Evolutionary conservation across 331 rosid genomes (phyloP).

Genomic region (Saraca asoca): DNA sequence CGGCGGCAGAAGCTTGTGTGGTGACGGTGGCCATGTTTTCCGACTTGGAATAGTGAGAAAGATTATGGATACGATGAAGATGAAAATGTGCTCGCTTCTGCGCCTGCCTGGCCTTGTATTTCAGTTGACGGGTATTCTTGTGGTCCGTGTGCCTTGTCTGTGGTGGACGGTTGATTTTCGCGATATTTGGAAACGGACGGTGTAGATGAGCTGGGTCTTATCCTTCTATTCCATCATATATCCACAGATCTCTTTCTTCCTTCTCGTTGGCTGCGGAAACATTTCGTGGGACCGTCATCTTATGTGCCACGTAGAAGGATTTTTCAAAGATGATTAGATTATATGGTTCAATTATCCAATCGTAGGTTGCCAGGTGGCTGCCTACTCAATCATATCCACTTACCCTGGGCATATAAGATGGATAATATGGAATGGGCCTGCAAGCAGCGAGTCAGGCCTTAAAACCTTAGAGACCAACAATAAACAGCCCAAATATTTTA

Average conservation of each 20-base stretch:
- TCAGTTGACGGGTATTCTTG: slow-evolving; percentile 42
- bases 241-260: slow-evolving; percentile 53
- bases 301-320: no score
- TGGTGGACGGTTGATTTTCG: slow-evolving; percentile 43
- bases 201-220: slow-evolving; percentile 47
- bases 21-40: slow-evolving; percentile 75
- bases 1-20: slow-evolving; percentile 76
- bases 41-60: slow-evolving; percentile 6
- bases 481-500: no score
- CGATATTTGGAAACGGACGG: slow-evolving; percentile 56
- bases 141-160: slow-evolving; percentile 47
- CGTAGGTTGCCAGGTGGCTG: slow-evolving; percentile 33
- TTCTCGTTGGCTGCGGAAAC: slow-evolving; percentile 51
- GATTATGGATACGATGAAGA: slow-evolving; percentile 4
- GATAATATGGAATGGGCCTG: no score
- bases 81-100: slow-evolving; percentile 14
- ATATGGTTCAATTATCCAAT: slow-evolving; percentile 29
- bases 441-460: no score
- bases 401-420: no score
- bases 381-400: not conserved
- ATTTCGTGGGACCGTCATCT: slow-evolving; percentile 49
- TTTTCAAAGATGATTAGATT: no score
- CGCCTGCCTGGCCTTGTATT: slow-evolving; percentile 43
- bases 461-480: no score
- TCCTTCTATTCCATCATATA: slow-evolving; percentile 60